These are phyloP conservation scores for Colletotrichum spinosum DNA, from an alignment of 2,329 filamentous ascomycete genomes.

Conservation along the genomic window DNA sequence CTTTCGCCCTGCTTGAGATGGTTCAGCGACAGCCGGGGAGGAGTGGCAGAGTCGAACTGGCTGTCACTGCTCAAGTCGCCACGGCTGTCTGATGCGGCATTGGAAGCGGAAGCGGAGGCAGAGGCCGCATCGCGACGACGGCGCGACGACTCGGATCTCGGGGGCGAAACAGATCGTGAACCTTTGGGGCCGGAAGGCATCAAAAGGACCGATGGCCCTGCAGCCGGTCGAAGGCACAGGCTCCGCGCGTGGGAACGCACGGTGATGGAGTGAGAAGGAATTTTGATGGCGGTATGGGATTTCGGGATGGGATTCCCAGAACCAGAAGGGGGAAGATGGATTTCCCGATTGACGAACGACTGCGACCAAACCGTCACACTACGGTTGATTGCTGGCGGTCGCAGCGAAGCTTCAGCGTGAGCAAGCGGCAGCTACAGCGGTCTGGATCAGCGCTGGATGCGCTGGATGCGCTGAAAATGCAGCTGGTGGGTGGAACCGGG, in stretches of 20 bases:
- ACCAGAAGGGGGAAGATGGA: not conserved
- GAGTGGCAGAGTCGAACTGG: conserved; percentile 2
- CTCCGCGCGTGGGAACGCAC: conserved; percentile 19
- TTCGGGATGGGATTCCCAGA: conserved; percentile 3
- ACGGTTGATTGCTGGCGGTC: no score
- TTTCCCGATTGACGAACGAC: no score
- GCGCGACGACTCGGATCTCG: conserved; percentile 23
- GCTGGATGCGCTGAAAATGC: not conserved
- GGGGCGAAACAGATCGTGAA: conserved; percentile 30
- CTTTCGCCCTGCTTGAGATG: conserved; percentile 33
- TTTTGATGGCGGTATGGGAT: conserved; percentile 7
- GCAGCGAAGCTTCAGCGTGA: not conserved
- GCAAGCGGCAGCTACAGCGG: not conserved
- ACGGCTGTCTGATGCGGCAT: conserved; percentile 1
- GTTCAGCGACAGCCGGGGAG: conserved; percentile 24
- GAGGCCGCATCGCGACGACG: not conserved
- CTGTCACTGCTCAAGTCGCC: conserved; percentile 10
- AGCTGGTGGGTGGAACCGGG: not conserved
- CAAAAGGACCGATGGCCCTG: conserved; percentile 31
- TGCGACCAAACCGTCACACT: no score
- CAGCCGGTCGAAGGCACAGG: conserved; percentile 10
- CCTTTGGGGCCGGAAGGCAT: conserved; percentile 34
- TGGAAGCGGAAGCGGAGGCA: not conserved
- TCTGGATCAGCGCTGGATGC: not conserved
- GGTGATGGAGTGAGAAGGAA: conserved; percentile 15